Conservation (phyloP, 129 eudicot genomes). For the Helianthus annuus region DNA sequence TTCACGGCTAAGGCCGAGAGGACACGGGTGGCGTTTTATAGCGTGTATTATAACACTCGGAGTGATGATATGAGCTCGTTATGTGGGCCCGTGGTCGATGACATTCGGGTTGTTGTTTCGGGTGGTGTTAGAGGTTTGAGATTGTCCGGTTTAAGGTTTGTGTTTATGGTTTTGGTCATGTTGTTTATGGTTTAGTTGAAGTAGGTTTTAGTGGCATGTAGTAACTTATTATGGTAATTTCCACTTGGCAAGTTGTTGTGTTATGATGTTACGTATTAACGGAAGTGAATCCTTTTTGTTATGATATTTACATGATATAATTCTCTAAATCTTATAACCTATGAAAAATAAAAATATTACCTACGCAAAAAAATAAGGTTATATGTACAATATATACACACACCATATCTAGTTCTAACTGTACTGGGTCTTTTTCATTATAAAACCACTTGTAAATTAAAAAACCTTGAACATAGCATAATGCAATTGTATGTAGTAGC, state of each 20-base stretch:
- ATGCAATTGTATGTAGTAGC: too few relatives aligned
- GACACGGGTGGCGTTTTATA: constrained; percentile 89
- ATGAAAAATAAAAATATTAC: too few relatives aligned
- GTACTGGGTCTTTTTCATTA: too few relatives aligned
- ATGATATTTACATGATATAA: background rate
- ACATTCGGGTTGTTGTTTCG: constrained; percentile 69
- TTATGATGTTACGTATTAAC: constrained; percentile 15
- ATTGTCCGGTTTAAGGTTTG: constrained; percentile 36
- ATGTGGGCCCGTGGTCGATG: constrained; percentile 97
- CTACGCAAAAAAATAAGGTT: too few relatives aligned
- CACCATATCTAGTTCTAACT: too few relatives aligned
- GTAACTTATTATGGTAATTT: constrained; percentile 8
- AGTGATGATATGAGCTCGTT: constrained; percentile 90
- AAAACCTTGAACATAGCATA: too few relatives aligned
- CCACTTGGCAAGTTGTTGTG: constrained; percentile 11
- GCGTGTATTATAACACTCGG: constrained; percentile 90
- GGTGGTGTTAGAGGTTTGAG: constrained; percentile 40
- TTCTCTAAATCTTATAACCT: background rate
- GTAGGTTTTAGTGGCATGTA: constrained; percentile 11
- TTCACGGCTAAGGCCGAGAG: constrained; percentile 92
- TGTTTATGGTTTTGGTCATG: constrained; percentile 31
- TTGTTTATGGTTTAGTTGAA: constrained; percentile 34
- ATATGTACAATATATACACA: too few relatives aligned
- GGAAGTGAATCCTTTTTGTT: background rate
- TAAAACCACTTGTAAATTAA: too few relatives aligned